Percentiles rank a stretch among this genome's conserved stretches.
Conservation (phyloP, 2,329 filamentous ascomycete species). For the Chaetomiaceae sp. region DNA sequence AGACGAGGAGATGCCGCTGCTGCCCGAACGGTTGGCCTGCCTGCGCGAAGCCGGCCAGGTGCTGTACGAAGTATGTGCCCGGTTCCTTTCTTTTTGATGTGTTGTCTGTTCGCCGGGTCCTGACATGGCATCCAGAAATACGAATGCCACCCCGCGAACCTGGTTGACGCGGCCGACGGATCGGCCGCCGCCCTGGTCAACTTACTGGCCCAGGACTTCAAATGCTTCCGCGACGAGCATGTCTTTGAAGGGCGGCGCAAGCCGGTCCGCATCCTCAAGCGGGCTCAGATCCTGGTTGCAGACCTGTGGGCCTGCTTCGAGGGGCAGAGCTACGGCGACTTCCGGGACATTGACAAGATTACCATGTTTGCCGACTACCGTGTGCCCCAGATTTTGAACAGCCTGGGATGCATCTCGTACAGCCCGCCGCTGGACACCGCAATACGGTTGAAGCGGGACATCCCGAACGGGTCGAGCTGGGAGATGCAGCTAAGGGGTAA, state of each 20-base stretch:
- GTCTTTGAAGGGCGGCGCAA: conserved; percentile 65
- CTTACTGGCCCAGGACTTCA: conserved; percentile 73
- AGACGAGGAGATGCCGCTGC: conserved; percentile 79
- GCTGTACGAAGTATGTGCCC: conserved; percentile 62
- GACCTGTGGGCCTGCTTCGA: conserved; percentile 96
- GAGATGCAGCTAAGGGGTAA: conserved; percentile 82
- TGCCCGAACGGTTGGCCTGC: conserved; percentile 71
- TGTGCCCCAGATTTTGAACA: conserved; percentile 86
- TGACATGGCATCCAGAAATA: conserved; percentile 56
- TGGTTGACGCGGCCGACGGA: conserved; percentile 67
- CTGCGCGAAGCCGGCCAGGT: conserved; percentile 79
- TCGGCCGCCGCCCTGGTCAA: conserved; percentile 87
- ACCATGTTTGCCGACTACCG: conserved; percentile 99
- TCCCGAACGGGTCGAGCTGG: conserved; percentile 70
- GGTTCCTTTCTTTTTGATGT: neutral
- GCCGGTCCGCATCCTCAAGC: conserved; percentile 79
- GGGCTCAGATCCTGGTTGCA: conserved; percentile 92
- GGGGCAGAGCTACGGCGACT: conserved; percentile 71
- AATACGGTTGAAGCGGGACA: conserved; percentile 58
- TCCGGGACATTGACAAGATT: conserved; percentile 87
- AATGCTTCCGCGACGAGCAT: conserved; percentile 80
- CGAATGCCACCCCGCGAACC: conserved; percentile 65
- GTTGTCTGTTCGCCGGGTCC: neutral
- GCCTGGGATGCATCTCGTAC: conserved; percentile 77
- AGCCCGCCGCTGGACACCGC: conserved; percentile 72